These are phyloP conservation scores for Aspergillus niger DNA, from an alignment of 2,329 filamentous ascomycete genomes.

Conservation along the genomic window DNA sequence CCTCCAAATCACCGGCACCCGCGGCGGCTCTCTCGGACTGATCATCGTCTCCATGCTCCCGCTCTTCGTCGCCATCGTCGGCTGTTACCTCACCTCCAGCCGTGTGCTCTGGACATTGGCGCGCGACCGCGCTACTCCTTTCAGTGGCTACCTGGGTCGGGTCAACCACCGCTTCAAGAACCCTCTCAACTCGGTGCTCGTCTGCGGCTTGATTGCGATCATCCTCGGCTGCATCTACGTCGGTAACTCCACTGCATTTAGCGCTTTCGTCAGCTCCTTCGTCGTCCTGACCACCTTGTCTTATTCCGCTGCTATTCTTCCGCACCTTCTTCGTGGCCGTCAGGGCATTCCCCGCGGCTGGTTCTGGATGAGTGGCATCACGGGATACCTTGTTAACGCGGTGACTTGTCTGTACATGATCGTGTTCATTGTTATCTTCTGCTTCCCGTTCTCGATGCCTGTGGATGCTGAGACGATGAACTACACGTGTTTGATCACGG, in stretches of 20 bases:
- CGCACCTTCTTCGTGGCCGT: slow-evolving; percentile 50
- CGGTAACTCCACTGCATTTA: slow-evolving; percentile 54
- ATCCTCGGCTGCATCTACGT: slow-evolving; percentile 56
- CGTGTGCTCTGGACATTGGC: slow-evolving; percentile 58
- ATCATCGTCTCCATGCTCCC: slow-evolving; percentile 55
- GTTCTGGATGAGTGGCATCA: slow-evolving; percentile 50
- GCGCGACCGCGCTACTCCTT: slow-evolving; percentile 60
- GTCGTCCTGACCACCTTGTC: slow-evolving; percentile 55
- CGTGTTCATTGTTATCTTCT: slow-evolving; percentile 57
- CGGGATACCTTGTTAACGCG: slow-evolving; percentile 50
- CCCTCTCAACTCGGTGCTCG: slow-evolving; percentile 56
- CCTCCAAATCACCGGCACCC: slow-evolving; percentile 44
- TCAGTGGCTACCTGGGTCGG: slow-evolving; percentile 49
- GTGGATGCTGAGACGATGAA: slow-evolving; percentile 51
- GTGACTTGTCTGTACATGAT: slow-evolving; percentile 52
- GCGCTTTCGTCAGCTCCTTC: slow-evolving; percentile 56
- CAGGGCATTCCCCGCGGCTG: slow-evolving; percentile 51
- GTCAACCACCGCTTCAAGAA: slow-evolving; percentile 56
- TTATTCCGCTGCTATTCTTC: slow-evolving; percentile 52
- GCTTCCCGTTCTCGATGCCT: slow-evolving; percentile 52
- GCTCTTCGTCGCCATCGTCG: slow-evolving; percentile 51
- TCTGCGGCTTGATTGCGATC: slow-evolving; percentile 52
- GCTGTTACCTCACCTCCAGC: slow-evolving; percentile 58
- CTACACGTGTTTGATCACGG: slow-evolving; percentile 51
- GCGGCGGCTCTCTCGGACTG: slow-evolving; percentile 54